Base-by-base conservation (phyloP, 2,329 filamentous ascomycete species). In the Fusarium goolgardi region DNA sequence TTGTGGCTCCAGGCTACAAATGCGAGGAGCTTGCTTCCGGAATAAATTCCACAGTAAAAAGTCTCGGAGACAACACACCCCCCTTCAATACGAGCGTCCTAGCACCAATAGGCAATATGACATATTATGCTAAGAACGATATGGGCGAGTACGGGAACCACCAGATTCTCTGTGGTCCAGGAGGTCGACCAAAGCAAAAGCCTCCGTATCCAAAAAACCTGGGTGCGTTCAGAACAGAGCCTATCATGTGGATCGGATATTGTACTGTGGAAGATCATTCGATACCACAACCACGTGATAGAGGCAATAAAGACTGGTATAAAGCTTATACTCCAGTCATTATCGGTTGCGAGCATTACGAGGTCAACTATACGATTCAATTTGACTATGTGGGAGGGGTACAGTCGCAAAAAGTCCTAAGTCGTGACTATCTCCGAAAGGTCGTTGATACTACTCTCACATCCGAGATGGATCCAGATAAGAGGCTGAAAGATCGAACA, bases 201-300 rank as follows among this genome's bases (percentile, higher is more conserved):
- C 31, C 3, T 1, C 51, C 51, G 0, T 55, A 15, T 9, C 64
- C 59, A 0, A 43, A 39, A 5, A 37, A 54, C 1, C 1, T 65
- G 4, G 59, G 55, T 0, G 44, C 40, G 0, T 64, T 68, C 8
- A 55, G 49, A 1, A 52, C 64, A 1, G 59, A 71, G n/a, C 63
- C 69, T 5, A 43, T 70, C 1, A 46, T 68, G 2, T 71, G 60
- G 66, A 55, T 71, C 6, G 69, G 50, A 0, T 71, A 71, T 4
- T 39, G 39, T 3, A 41, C 46, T 5, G 27, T 46, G 3, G 12
- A 43, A 2, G 16, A 47, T 1, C 29, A 23, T 2, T 20, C 15
- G 1, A 25, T 31, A 0, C 4, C 1, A 8, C 35, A 44, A 0
- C 35, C 34, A 5, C 3, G 1, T 1, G 4, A 2, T 1, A 21